These are phyloP conservation scores for Fusarium incarnatum DNA, from an alignment of 2,329 filamentous ascomycete species.

Conservation along the genomic window DNA sequence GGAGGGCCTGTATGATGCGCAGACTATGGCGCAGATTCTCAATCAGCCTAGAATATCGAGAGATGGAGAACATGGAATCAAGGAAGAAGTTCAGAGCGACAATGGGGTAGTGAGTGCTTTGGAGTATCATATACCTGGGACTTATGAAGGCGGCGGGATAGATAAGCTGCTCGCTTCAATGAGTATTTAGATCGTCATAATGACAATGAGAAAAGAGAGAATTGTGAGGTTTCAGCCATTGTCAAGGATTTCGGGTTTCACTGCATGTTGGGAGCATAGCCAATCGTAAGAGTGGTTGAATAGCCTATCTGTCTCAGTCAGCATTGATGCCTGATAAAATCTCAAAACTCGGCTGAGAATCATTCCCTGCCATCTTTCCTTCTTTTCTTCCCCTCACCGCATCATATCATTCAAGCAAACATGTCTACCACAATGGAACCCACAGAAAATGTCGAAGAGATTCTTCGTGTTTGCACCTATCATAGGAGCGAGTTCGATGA, in stretches of 20 bases:
- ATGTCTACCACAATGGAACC: neutral
- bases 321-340: conserved; percentile 1
- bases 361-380: neutral
- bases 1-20: conserved; percentile 35
- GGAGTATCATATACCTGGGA: conserved; percentile 7
- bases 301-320: neutral
- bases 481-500: conserved; percentile 21
- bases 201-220: too few relatives aligned
- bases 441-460: neutral
- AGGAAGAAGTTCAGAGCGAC: neutral
- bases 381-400: neutral
- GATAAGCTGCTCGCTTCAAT: conserved; percentile 16
- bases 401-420: neutral
- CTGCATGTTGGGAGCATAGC: neutral
- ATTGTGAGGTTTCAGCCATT: neutral
- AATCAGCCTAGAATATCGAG: neutral
- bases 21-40: conserved; percentile 17
- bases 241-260: neutral
- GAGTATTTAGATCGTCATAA: neutral
- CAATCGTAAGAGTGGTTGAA: neutral
- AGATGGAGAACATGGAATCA: neutral
- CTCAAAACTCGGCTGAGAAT: neutral
- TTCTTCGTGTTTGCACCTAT: conserved; percentile 13
- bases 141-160: conserved; percentile 7
- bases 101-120: rapidly evolving